Percentiles rank a stretch among this genome's conserved stretches.
Evolutionary conservation across 2,329 filamentous ascomycete genomes (phyloP).

Genomic region (Fusarium poae): DNA sequence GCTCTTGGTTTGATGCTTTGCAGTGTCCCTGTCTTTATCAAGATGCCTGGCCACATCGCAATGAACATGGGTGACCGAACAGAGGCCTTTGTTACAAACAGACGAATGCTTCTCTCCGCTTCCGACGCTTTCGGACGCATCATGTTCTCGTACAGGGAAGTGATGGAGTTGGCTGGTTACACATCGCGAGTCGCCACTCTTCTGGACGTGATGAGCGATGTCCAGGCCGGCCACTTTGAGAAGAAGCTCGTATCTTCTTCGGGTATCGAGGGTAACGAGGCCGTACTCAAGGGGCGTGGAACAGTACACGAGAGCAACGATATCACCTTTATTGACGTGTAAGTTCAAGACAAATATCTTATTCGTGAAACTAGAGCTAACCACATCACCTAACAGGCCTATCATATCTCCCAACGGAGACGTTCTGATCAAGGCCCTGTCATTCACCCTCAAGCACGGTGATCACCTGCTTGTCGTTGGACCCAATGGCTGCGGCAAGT

Average conservation of each 20-base stretch:
- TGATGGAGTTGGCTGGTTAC: conserved; percentile 95
- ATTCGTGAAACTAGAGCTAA: conserved; percentile 29
- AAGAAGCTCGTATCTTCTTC: conserved; percentile 96
- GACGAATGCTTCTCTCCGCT: conserved; percentile 89
- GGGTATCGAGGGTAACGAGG: conserved; percentile 83
- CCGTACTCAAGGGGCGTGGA: conserved; percentile 85
- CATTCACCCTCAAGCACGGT: conserved; percentile 86
- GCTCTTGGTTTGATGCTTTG: conserved; percentile 91
- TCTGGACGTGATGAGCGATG: conserved; percentile 93
- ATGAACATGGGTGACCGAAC: conserved; percentile 78
- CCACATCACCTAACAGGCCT: conserved; percentile 62
- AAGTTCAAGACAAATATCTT: conserved; percentile 50
- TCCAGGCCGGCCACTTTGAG: conserved; percentile 89
- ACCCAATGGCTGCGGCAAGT: conserved; percentile 97
- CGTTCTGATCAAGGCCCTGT: conserved; percentile 85
- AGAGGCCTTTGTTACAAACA: conserved; percentile 90
- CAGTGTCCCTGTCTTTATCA: conserved; percentile 96
- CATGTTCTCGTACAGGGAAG: conserved; percentile 98
- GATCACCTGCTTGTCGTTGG: conserved; percentile 95
- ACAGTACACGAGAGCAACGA: conserved; percentile 83
- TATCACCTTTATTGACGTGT: conserved; percentile 87
- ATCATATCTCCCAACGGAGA: conserved; percentile 98
- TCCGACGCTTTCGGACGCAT: conserved; percentile 95
- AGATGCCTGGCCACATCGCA: conserved; percentile 78
- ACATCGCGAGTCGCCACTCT: conserved; percentile 92